Conservation (phyloP, 2,329 filamentous ascomycete species). For the Microdochium paspali region DNA sequence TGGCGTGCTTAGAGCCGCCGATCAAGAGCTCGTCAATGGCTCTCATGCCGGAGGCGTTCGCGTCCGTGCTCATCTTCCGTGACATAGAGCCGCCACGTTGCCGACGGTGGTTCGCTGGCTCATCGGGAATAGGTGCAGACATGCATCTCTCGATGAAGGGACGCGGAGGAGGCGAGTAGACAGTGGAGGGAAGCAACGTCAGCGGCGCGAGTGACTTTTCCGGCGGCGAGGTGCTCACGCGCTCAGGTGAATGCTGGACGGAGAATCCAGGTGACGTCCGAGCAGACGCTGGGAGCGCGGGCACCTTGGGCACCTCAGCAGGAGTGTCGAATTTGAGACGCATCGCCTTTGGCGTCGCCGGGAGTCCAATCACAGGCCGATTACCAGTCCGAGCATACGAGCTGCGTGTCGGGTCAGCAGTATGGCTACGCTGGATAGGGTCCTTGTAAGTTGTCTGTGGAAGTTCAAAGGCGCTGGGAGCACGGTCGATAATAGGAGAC, state of each 20-base stretch:
- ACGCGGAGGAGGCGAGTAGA: slow-evolving; percentile 45
- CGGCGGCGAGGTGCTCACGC: slow-evolving; percentile 16
- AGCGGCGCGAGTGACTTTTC: slow-evolving; percentile 19
- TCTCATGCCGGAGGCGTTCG: slow-evolving; percentile 28
- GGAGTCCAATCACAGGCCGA: slow-evolving; percentile 62
- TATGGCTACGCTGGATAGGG: slow-evolving; percentile 50
- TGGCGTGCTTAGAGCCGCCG: slow-evolving; percentile 20
- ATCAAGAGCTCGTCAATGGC: slow-evolving; percentile 38
- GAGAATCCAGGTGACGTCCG: slow-evolving; percentile 31
- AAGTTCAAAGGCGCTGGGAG: slow-evolving; percentile 28
- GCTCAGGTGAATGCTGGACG: slow-evolving; percentile 20
- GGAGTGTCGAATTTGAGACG: slow-evolving; percentile 62
- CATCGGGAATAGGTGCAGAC: slow-evolving; percentile 47
- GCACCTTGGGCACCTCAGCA: slow-evolving; percentile 42
- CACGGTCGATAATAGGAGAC: slow-evolving; percentile 23
- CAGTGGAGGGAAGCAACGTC: slow-evolving; percentile 47
- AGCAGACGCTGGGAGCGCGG: slow-evolving; percentile 40
- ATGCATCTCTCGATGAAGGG: slow-evolving; percentile 48
- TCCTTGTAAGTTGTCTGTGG: slow-evolving; percentile 34
- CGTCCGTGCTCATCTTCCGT: slow-evolving; percentile 26
- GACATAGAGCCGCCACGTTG: slow-evolving; percentile 27
- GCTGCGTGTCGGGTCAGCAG: slow-evolving; percentile 50
- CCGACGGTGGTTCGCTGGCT: slow-evolving; percentile 24
- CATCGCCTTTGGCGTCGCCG: slow-evolving; percentile 88
- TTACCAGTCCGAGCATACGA: slow-evolving; percentile 36